Evolutionary conservation across 1,139 yeast species (phyloP).

Genomic region (Debaryomyces sp.): DNA sequence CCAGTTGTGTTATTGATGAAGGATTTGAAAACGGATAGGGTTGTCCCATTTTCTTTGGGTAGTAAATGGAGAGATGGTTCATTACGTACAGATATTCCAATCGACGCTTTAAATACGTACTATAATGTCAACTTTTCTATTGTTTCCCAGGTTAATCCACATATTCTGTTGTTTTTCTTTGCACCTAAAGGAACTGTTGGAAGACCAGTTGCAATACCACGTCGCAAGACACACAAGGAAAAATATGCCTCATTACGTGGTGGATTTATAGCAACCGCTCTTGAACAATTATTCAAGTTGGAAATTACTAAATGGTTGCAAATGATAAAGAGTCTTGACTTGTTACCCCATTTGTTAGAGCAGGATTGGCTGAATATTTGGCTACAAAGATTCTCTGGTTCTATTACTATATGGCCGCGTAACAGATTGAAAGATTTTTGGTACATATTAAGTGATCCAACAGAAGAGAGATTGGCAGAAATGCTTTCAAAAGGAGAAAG

Average conservation of each 20-base stretch:
- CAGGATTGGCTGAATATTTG: conserved; percentile 84
- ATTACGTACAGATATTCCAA: conserved; percentile 70
- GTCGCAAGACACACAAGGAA: conserved; percentile 47
- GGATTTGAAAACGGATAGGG: conserved; percentile 39
- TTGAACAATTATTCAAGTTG: conserved; percentile 69
- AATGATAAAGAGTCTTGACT: conserved; percentile 63
- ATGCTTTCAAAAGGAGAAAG: conserved; percentile 67
- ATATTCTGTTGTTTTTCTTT: conserved; percentile 72
- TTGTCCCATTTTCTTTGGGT: conserved; percentile 73
- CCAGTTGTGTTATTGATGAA: conserved; percentile 84
- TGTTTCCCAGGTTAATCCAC: conserved; percentile 85
- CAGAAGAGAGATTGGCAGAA: conserved; percentile 53
- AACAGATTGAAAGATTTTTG: conserved; percentile 60
- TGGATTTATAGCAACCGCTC: conserved; percentile 73
- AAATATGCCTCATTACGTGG: conserved; percentile 61
- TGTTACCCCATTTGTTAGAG: conserved; percentile 68
- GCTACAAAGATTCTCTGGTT: conserved; percentile 74
- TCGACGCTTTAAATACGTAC: conserved; percentile 70
- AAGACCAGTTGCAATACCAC: conserved; percentile 62
- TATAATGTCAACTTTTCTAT: conserved; percentile 76
- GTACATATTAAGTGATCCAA: conserved; percentile 71
- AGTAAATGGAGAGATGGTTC: conserved; percentile 79
- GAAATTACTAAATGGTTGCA: conserved; percentile 79
- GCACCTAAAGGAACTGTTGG: conserved; percentile 86
- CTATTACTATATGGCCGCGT: conserved; percentile 78